A percentile compares a stretch with the other conserved stretches of the same genome.
phyloP scores from a whole-genome alignment of 176 grass and related monocot species.

The Olyra latifolia region DNA sequence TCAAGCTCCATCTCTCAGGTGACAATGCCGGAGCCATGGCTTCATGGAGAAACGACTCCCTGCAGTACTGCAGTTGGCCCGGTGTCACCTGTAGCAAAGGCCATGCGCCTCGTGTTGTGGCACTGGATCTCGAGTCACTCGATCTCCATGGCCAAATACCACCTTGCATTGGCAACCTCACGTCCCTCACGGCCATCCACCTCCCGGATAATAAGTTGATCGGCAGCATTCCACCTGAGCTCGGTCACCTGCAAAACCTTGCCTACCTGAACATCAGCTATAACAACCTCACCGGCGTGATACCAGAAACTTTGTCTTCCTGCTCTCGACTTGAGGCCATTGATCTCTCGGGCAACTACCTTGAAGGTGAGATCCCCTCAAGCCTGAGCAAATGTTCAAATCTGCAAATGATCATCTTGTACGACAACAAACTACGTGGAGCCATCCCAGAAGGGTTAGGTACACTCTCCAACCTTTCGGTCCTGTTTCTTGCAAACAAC shows the following conservation, averaged over 20 bases:
- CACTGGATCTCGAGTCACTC: background rate
- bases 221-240: slow-evolving; percentile 37
- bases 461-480: slow-evolving; percentile 25
- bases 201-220: slow-evolving; percentile 2
- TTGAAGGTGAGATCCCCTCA: slow-evolving; percentile 36
- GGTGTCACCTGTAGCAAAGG: slow-evolving; percentile 29
- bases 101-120: background rate
- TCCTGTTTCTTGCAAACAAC: slow-evolving; percentile 18
- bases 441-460: slow-evolving; percentile 13
- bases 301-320: slow-evolving; percentile 20
- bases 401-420: background rate
- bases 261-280: slow-evolving; percentile 36
- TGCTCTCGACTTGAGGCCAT: slow-evolving; percentile 29
- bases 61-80: slow-evolving; percentile 27
- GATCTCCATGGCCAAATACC: slow-evolving; percentile 33
- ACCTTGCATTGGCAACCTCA: slow-evolving; percentile 30
- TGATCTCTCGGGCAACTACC: slow-evolving; percentile 16
- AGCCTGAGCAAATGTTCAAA: slow-evolving; percentile 13
- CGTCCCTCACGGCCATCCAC: slow-evolving; percentile 31
- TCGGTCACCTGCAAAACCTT: slow-evolving; percentile 17
- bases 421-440: background rate
- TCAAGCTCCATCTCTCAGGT: slow-evolving; percentile 21
- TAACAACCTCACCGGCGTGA: slow-evolving; percentile 18
- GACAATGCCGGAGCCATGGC: background rate
- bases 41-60: slow-evolving; percentile 29